Evolutionary conservation across 2,329 filamentous ascomycete genomes (phyloP).

Genomic region (Venturiaceae sp.): DNA sequence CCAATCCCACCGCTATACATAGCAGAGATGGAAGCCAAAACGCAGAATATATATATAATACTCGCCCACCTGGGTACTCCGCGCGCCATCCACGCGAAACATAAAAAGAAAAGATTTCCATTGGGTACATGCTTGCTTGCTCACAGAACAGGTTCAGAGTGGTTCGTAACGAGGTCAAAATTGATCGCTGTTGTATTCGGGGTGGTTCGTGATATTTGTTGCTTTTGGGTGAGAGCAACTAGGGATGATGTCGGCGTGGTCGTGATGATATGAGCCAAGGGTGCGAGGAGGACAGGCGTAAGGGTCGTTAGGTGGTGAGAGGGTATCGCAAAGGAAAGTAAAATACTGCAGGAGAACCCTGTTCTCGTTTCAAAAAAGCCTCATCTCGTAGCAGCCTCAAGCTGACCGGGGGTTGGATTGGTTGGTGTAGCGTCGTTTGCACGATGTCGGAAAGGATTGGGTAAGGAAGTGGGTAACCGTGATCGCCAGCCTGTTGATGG

Average conservation of each 20-base stretch:
- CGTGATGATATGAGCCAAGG: neutral
- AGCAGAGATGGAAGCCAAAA: neutral
- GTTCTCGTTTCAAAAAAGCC: neutral
- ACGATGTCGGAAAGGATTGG: conserved; percentile 6
- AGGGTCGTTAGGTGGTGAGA: conserved; percentile 23
- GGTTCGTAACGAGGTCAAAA: neutral
- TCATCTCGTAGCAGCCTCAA: conserved; percentile 19
- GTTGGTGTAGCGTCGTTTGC: conserved; percentile 11
- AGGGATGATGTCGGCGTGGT: neutral
- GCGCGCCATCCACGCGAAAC: too few species aligned
- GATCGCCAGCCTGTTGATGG: conserved; percentile 18
- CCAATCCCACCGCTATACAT: neutral
- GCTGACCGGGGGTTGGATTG: conserved; percentile 23
- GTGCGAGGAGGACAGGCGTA: neutral
- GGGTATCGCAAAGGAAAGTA: conserved; percentile 28
- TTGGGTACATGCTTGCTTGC: neutral
- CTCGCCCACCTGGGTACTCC: neutral
- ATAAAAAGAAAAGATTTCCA: neutral
- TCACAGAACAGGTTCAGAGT: neutral
- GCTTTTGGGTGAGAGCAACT: neutral
- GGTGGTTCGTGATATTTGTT: neutral
- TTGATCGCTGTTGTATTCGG: neutral
- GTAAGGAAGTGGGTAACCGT: conserved; percentile 12
- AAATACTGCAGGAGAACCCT: conserved; percentile 21
- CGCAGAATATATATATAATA: neutral